These are phyloP conservation scores for Acer negundo DNA, from an alignment of 345 rosid genomes.

Conservation along the genomic window DNA sequence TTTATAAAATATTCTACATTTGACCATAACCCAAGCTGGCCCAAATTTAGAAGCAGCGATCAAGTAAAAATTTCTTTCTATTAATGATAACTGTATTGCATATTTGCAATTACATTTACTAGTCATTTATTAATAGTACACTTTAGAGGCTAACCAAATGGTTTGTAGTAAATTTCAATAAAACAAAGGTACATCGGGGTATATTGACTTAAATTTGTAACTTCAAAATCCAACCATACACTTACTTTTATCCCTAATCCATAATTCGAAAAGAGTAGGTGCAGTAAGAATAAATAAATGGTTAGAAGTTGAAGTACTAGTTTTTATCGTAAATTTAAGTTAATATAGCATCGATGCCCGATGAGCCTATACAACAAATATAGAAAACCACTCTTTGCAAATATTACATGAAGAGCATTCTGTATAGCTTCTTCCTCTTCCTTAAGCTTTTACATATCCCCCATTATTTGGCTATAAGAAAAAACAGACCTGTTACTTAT, in stretches of 20 bases:
- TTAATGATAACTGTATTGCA: neutral
- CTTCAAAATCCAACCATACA: neutral
- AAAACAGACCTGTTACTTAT: neutral
- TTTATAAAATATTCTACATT: too few species aligned
- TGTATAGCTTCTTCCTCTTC: neutral
- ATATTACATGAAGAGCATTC: slow-evolving; percentile 5
- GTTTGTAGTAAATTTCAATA: neutral
- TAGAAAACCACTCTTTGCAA: slow-evolving; percentile 1
- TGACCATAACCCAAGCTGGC: too few species aligned
- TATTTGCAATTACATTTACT: neutral
- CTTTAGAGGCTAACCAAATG: neutral
- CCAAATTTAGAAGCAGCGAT: neutral
- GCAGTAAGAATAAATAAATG: neutral
- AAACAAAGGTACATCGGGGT: neutral
- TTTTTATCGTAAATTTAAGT: neutral
- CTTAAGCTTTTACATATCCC: neutral
- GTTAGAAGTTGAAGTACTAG: neutral
- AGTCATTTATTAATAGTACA: neutral
- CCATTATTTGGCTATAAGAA: neutral
- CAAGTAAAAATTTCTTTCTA: neutral
- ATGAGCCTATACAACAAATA: neutral
- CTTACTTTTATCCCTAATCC: too few species aligned
- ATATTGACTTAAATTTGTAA: neutral
- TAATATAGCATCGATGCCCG: neutral
- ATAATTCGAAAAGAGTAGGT: too few species aligned